Base-by-base conservation (phyloP, 73 alveolate genomes). In the Symbiodinium natans region DNA sequence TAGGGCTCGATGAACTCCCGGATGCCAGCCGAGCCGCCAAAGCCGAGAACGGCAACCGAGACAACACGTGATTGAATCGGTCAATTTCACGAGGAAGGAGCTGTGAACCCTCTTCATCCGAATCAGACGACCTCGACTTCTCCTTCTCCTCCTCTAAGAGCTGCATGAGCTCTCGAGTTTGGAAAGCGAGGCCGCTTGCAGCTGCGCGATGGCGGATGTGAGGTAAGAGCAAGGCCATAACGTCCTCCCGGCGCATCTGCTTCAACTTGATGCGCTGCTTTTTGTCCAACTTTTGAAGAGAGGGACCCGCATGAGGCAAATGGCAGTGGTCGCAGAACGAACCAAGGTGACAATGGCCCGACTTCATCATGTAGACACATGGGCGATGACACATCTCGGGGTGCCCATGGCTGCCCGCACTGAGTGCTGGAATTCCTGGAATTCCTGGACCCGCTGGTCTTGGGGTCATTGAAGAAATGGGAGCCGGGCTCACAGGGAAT, bases 321-420 rank as follows among this genome's bases (percentile, higher is more conserved):
- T 74, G 84, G 84, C 84, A 74, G 84, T 33, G 42, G 42, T 74
- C 42, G 29, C 84, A 74, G 10, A 33, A n/a, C 10, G 84, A n/a
- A 34, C 84, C 84, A 13, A 74, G 27, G 25, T n/a, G 84, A 43
- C 84, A 74, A 13, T 9, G 11, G 40, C 84, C 84, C 43, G 42
- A n/a, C 42, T 74, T 74, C 43, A 74, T 31, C 31, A 74, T n/a
- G 43, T 33, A 74, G 84, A 74, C 43, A 29, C 84, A 74, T 17
- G 84, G 84, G 33, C 42, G 40, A 34, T 74, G 84, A 23, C 84
- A 74, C 84, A 74, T 33, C 48, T 74, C 84, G 25, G 84, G 84
- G 31, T 74, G 84, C 25, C 84, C 84, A n/a, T 33, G 43, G 42
- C 84, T 74, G 84, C 84, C 84, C 31, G 84, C 84, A 74, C 43